Evolutionary conservation across 495 filamentous ascomycete genomes (phyloP).

Genomic region (Hyaloscypha variabilis): DNA sequence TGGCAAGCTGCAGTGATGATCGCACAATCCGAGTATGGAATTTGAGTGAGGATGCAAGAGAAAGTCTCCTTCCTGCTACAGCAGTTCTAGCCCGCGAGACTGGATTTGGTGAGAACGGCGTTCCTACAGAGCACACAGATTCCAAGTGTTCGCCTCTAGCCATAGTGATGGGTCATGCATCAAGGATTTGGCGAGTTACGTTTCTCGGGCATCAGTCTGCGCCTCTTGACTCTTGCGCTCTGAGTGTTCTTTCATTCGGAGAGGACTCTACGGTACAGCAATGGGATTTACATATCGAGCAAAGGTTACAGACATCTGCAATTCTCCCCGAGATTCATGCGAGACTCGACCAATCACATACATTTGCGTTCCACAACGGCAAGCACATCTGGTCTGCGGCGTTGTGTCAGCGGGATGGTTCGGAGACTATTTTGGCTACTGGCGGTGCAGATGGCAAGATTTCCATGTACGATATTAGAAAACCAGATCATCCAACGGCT

Average conservation of each 20-base stretch:
- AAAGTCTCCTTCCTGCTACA: neutral
- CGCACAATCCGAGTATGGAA: conserved; percentile 91
- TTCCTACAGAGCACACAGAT: neutral
- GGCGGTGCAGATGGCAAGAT: conserved; percentile 81
- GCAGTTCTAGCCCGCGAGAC: conserved; percentile 41
- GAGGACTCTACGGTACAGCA: conserved; percentile 75
- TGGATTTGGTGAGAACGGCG: conserved; percentile 43
- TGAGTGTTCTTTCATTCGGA: conserved; percentile 70
- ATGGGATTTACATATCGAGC: conserved; percentile 58
- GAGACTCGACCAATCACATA: conserved; percentile 52
- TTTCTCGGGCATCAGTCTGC: conserved; percentile 51
- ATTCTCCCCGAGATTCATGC: neutral
- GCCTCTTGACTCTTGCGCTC: conserved; percentile 21
- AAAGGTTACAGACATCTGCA: neutral
- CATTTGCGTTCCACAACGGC: conserved; percentile 68
- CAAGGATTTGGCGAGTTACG: conserved; percentile 85
- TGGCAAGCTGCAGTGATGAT: conserved; percentile 96
- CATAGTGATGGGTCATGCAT: conserved; percentile 78
- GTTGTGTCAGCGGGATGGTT: conserved; percentile 35
- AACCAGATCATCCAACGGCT: neutral
- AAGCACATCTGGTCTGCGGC: conserved; percentile 91
- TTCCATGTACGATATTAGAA: conserved; percentile 12
- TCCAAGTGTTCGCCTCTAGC: conserved; percentile 45
- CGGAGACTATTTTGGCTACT: conserved; percentile 59
- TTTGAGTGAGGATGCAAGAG: conserved; percentile 40